Percentiles rank a stretch among this genome's conserved stretches.
These are phyloP conservation scores for Boletus semigastroideus DNA, from an alignment of 1,284 basidiomycete species.

Conservation along the genomic window DNA sequence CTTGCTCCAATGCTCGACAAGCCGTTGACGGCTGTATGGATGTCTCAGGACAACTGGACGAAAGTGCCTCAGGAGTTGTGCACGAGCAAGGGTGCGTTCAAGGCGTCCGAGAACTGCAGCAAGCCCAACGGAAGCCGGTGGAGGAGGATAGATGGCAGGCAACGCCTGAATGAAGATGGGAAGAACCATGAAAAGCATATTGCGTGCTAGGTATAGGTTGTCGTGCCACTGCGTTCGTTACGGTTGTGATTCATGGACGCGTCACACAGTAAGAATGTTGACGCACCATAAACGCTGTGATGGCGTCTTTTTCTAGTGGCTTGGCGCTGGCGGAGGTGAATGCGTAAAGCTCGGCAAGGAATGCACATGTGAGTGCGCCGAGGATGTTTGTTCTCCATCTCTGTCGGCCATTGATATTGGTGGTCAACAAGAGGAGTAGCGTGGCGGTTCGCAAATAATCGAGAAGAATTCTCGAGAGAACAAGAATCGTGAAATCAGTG, in stretches of 20 bases:
- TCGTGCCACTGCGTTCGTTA: slow-evolving; percentile 62
- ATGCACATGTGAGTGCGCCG: slow-evolving; percentile 47
- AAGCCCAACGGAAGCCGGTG: slow-evolving; percentile 17
- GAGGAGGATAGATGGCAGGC: slow-evolving; percentile 30
- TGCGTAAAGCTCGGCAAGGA: slow-evolving; percentile 54
- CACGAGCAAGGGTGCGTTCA: slow-evolving; percentile 41
- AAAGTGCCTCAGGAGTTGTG: slow-evolving; percentile 55
- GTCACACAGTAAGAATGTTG: background rate
- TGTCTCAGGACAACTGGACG: slow-evolving; percentile 55
- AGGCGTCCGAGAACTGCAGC: slow-evolving; percentile 36
- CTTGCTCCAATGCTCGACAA: slow-evolving; percentile 54
- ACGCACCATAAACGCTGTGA: slow-evolving; percentile 55
- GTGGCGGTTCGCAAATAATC: slow-evolving; percentile 57
- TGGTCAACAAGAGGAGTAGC: slow-evolving; percentile 53
- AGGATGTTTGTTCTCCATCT: slow-evolving; percentile 51
- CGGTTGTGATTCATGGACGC: background rate
- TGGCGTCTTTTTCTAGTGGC: slow-evolving; percentile 39
- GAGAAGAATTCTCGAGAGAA: slow-evolving; percentile 52
- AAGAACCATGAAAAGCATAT: slow-evolving; percentile 56
- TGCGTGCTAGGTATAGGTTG: slow-evolving; percentile 50
- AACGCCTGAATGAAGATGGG: slow-evolving; percentile 51
- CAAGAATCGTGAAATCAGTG: slow-evolving; percentile 58
- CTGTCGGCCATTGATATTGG: slow-evolving; percentile 39
- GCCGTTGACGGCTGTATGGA: slow-evolving; percentile 46
- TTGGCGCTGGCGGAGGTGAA: slow-evolving; percentile 49